These are phyloP conservation scores for Fusarium pininemorale DNA, from an alignment of 2,329 filamentous ascomycete genomes.

Conservation along the genomic window DNA sequence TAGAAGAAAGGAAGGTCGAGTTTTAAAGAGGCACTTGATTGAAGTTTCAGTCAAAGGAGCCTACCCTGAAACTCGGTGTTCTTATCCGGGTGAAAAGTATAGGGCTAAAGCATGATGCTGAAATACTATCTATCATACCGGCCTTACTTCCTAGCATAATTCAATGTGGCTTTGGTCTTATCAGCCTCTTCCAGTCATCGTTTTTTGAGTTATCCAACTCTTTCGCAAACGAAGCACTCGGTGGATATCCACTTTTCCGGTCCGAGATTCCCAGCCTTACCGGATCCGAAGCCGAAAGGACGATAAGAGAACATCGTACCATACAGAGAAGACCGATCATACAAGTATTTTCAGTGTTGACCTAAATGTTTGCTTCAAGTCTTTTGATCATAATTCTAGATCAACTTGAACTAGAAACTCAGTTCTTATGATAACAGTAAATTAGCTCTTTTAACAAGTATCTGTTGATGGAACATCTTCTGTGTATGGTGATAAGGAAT, in stretches of 20 bases:
- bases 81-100: background rate
- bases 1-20: background rate
- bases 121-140: background rate
- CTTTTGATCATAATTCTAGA: too few species aligned
- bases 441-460: background rate
- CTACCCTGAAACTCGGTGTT: background rate
- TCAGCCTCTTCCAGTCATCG: background rate
- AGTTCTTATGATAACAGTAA: background rate
- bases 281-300: background rate
- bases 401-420: background rate
- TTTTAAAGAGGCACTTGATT: background rate
- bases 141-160: background rate
- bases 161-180: background rate
- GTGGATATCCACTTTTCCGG: background rate
- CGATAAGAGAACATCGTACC: background rate
- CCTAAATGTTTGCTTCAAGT: background rate
- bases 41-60: background rate
- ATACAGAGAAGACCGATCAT: too few species aligned
- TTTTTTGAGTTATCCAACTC: background rate
- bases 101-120: background rate
- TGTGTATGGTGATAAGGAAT: background rate
- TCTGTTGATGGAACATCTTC: background rate
- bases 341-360: background rate
- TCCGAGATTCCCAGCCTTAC: background rate
- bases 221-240: background rate